A percentile compares a stretch with the other conserved stretches of the same genome.
phyloP scores from a whole-genome alignment of 257 asterid genomes.

The Ophiorrhiza pumila region DNA sequence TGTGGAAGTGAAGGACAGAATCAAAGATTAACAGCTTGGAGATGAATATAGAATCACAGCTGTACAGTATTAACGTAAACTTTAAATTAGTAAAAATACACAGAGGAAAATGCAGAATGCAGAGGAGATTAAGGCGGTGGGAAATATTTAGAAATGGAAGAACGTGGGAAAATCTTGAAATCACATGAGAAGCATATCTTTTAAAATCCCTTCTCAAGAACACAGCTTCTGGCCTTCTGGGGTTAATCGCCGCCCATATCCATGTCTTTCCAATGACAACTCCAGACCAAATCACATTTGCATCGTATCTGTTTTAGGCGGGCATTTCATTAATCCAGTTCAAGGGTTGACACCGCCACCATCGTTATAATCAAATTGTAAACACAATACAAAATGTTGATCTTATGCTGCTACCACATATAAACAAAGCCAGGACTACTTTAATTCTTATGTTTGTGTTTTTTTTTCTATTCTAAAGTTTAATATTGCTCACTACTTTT shows the following conservation, averaged over 20 bases:
- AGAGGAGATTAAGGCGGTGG: slow-evolving; percentile 8
- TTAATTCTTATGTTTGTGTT: no score
- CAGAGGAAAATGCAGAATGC: background rate
- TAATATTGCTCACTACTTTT: no score
- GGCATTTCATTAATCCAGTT: no score
- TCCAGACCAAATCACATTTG: background rate
- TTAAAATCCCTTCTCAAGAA: background rate
- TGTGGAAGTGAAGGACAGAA: background rate
- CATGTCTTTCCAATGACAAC: background rate
- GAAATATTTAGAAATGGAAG: background rate
- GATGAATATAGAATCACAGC: background rate
- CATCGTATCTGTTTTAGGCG: no score
- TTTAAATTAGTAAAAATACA: background rate
- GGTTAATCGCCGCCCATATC: slow-evolving; percentile 6
- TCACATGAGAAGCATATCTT: slow-evolving; percentile 14
- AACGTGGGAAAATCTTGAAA: slow-evolving; percentile 20
- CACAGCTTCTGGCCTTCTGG: background rate
- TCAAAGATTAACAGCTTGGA: background rate
- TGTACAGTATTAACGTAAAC: background rate
- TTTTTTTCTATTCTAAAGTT: no score
- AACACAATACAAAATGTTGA: no score
- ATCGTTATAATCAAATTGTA: no score
- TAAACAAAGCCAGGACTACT: no score
- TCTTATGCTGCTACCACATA: no score
- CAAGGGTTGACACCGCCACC: no score